Evolutionary conservation across 805 yeast genomes (phyloP).

Genomic region (Isabelozyma rhagii): DNA sequence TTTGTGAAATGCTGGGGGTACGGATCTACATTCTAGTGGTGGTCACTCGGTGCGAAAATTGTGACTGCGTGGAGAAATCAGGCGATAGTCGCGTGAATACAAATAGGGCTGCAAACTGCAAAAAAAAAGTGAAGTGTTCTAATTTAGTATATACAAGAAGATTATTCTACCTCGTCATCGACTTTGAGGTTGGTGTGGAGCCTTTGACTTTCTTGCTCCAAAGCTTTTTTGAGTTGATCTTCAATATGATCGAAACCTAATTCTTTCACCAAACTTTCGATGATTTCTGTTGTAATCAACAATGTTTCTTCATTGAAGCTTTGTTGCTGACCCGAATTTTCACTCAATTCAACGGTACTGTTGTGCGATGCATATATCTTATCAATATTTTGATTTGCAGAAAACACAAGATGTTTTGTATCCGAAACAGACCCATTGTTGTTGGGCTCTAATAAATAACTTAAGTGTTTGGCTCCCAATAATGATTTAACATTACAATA

Average conservation of each 20-base stretch:
- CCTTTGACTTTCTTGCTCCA: slow-evolving; percentile 48
- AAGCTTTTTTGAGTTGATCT: slow-evolving; percentile 47
- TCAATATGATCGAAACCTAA: slow-evolving; percentile 45
- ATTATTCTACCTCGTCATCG: slow-evolving; percentile 13
- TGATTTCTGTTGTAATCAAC: slow-evolving; percentile 43
- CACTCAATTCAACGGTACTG: slow-evolving; percentile 1
- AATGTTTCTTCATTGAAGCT: slow-evolving; percentile 25
- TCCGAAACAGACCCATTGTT: slow-evolving; percentile 4
- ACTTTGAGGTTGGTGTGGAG: slow-evolving; percentile 8
- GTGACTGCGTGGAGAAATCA: background rate
- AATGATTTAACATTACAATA: slow-evolving; percentile 83
- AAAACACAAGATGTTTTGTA: slow-evolving; percentile 21
- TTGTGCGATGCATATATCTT: slow-evolving; percentile 12
- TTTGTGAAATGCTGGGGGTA: background rate
- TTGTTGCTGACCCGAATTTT: slow-evolving; percentile 8
- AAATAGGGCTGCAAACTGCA: background rate
- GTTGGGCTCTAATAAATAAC: slow-evolving; percentile 45
- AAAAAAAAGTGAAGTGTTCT: background rate
- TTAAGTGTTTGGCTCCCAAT: slow-evolving; percentile 68
- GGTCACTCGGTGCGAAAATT: background rate
- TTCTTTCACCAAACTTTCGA: slow-evolving; percentile 42
- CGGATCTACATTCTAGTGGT: background rate
- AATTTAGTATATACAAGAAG: background rate
- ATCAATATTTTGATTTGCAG: slow-evolving; percentile 11
- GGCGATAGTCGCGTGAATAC: background rate